A percentile compares a stretch with the other conserved stretches of the same genome.
Conservation (phyloP, 2,329 filamentous ascomycete genomes). For the Chaetomium sp. region DNA sequence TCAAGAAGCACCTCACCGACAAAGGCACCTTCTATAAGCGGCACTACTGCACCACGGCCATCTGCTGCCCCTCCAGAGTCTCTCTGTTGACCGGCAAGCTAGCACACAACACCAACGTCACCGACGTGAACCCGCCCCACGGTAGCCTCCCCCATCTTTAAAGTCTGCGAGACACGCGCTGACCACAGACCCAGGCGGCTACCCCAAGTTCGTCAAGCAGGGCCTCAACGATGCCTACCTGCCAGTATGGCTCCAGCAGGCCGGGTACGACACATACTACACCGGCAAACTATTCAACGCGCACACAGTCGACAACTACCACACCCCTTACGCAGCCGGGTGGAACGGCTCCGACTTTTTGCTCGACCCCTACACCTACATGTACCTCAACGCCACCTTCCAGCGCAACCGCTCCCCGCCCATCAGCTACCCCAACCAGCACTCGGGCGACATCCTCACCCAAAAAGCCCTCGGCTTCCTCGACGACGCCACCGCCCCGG, state of each 20-base stretch:
- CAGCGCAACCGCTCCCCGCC: conserved; percentile 58
- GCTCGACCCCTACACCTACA: conserved; percentile 68
- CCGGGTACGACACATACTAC: conserved; percentile 57
- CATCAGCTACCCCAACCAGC: conserved; percentile 40
- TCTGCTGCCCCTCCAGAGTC: conserved; percentile 65
- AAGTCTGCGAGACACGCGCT: background rate
- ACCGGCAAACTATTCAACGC: conserved; percentile 59
- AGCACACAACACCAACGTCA: conserved; percentile 67
- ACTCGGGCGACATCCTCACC: conserved; percentile 34
- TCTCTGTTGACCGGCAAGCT: conserved; percentile 63
- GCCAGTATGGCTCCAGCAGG: conserved; percentile 54
- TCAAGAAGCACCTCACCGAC: conserved; percentile 57
- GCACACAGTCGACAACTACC: conserved; percentile 52
- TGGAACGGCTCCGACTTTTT: conserved; percentile 61
- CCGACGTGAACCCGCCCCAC: conserved; percentile 40
- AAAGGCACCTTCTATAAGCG: conserved; percentile 58
- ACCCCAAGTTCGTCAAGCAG: conserved; percentile 54
- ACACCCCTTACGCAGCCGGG: conserved; percentile 55
- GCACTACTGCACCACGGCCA: conserved; percentile 63
- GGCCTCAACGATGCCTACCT: conserved; percentile 55
- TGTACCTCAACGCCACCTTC: conserved; percentile 67
- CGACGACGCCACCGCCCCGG: conserved; percentile 26
- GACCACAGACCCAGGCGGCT: conserved; percentile 40
- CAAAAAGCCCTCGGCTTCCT: conserved; percentile 34
- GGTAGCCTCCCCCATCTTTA: conserved; percentile 33